Conservation (phyloP, 1,284 basidiomycete genomes). For the Boletus nobilissimus region DNA sequence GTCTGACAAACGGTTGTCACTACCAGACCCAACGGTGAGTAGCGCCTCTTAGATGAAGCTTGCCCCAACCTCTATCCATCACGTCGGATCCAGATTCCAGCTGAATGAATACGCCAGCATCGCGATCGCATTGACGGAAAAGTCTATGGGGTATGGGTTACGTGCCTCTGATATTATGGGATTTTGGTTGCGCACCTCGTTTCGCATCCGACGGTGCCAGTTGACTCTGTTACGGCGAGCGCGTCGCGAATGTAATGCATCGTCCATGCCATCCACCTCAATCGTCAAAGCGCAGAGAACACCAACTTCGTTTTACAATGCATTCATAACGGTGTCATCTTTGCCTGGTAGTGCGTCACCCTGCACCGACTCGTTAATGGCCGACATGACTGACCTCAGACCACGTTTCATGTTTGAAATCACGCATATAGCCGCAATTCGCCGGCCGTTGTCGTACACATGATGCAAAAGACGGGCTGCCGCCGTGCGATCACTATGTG, state of each 20-base stretch:
- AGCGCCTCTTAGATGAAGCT: constrained; percentile 22
- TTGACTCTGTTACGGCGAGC: too few relatives aligned
- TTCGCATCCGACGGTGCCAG: too few relatives aligned
- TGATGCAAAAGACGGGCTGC: constrained; percentile 46
- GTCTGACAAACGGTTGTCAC: constrained; percentile 87
- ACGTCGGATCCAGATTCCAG: constrained; percentile 75
- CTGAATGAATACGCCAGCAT: constrained; percentile 87
- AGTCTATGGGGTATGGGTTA: constrained; percentile 96
- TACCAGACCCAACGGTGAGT: constrained; percentile 93
- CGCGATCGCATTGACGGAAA: constrained; percentile 92
- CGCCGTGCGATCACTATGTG: constrained; percentile 47
- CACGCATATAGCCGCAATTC: constrained; percentile 45
- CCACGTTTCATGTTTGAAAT: too few relatives aligned
- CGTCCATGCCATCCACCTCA: constrained; percentile 42
- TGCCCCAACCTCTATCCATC: constrained; percentile 19
- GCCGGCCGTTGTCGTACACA: constrained; percentile 45
- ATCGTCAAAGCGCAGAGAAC: constrained; percentile 27
- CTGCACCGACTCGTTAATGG: too few relatives aligned
- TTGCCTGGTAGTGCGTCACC: constrained; percentile 44
- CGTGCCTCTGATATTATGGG: constrained; percentile 78
- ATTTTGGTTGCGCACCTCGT: too few relatives aligned
- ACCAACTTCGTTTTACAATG: constrained; percentile 47
- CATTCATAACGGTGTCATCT: constrained; percentile 43
- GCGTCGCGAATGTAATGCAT: constrained; percentile 38
- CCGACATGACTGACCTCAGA: too few relatives aligned